Conservation (phyloP, 495 filamentous ascomycete genomes). For the Neurospora sp. region DNA sequence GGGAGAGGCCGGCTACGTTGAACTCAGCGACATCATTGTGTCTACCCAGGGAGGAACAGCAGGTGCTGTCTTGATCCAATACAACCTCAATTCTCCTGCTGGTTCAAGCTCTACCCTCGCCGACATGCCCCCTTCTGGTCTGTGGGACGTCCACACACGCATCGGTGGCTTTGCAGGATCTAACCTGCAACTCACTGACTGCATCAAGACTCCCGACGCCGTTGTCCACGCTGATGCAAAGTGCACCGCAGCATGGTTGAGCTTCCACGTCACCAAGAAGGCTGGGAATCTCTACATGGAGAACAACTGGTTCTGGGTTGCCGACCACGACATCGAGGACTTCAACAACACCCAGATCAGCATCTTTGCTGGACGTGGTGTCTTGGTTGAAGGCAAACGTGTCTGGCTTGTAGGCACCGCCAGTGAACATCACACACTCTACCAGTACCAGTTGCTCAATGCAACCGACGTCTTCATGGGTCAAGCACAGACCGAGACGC, state of each 20-base stretch:
- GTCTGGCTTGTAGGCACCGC: slow-evolving; percentile 64
- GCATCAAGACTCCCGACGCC: slow-evolving; percentile 39
- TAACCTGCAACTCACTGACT: slow-evolving; percentile 60
- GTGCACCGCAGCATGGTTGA: slow-evolving; percentile 66
- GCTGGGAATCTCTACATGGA: slow-evolving; percentile 62
- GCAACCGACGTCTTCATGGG: slow-evolving; percentile 74
- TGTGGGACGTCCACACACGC: slow-evolving; percentile 90
- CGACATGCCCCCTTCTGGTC: slow-evolving; percentile 54
- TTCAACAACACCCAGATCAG: slow-evolving; percentile 62
- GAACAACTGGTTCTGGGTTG: slow-evolving; percentile 90
- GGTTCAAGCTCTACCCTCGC: slow-evolving; percentile 17
- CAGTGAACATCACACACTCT: slow-evolving; percentile 77
- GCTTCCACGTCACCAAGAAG: slow-evolving; percentile 66
- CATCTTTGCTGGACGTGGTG: slow-evolving; percentile 76
- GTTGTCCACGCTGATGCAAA: slow-evolving; percentile 38
- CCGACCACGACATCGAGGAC: slow-evolving; percentile 73
- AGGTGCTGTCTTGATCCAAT: slow-evolving; percentile 63
- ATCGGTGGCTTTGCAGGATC: slow-evolving; percentile 74
- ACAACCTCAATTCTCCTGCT: slow-evolving; percentile 52
- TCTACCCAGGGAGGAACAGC: slow-evolving; percentile 29
- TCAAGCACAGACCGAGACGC: slow-evolving; percentile 80
- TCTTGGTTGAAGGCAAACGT: slow-evolving; percentile 56
- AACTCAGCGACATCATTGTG: slow-evolving; percentile 46
- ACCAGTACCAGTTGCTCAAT: slow-evolving; percentile 71
- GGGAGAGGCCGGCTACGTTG: slow-evolving; percentile 42